Percentiles rank a stretch among this genome's conserved stretches.
Conservation (phyloP, 768 basidiomycete genomes). For the Mycena crocata region DNA sequence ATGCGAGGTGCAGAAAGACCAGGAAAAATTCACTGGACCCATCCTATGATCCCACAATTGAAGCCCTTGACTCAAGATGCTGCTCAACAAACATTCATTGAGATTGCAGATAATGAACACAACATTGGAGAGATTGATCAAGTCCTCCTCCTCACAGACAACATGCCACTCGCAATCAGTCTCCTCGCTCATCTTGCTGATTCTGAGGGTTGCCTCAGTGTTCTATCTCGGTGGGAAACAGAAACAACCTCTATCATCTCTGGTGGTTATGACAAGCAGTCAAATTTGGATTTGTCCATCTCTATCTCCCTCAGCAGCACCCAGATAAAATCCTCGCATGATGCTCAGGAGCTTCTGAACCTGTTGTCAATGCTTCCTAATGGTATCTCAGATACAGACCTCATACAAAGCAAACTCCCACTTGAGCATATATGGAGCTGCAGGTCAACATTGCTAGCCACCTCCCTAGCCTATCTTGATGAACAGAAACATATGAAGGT, state of each 20-base stretch:
- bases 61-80: too few species aligned
- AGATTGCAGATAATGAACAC: background rate
- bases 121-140: background rate
- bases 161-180: too few species aligned
- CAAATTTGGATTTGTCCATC: background rate
- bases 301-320: background rate
- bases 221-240: background rate
- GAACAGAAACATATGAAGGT: background rate
- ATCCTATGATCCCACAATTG: too few species aligned
- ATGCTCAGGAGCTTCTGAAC: background rate
- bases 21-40: too few species aligned
- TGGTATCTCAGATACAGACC: background rate
- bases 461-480: background rate
- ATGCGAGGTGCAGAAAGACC: slow-evolving; percentile 10
- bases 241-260: background rate
- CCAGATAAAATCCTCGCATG: background rate
- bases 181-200: too few species aligned
- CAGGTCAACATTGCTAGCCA: too few species aligned
- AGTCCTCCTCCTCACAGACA: too few species aligned
- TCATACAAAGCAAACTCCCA: too few species aligned
- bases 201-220: too few species aligned
- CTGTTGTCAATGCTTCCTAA: background rate
- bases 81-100: too few species aligned
- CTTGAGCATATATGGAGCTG: too few species aligned
- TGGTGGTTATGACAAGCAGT: background rate